phyloP scores from a whole-genome alignment of 1,139 yeast species.

The Diutina pseudorugosa region DNA sequence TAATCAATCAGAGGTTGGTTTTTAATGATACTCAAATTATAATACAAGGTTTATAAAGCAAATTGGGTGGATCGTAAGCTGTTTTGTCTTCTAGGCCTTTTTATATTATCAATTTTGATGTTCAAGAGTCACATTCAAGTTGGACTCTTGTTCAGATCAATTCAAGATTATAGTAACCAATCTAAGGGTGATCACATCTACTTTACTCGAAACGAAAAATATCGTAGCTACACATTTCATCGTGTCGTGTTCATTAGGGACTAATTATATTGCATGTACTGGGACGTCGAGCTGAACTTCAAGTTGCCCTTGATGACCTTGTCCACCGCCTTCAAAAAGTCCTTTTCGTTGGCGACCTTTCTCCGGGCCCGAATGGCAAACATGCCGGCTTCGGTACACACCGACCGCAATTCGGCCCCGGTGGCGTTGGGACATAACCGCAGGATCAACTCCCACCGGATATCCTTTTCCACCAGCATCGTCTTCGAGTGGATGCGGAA shows the following conservation, averaged over 20 bases:
- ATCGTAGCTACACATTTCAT: background rate
- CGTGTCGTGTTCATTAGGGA: background rate
- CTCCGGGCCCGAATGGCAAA: conserved; percentile 97
- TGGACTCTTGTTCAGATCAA: too few species aligned
- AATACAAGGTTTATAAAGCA: too few species aligned
- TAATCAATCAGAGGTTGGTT: background rate
- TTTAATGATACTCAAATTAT: background rate
- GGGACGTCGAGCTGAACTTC: conserved; percentile 93
- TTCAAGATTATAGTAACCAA: too few species aligned
- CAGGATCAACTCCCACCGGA: conserved; percentile 96
- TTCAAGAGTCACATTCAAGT: too few species aligned
- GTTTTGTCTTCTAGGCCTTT: too few species aligned
- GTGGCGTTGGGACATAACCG: conserved; percentile 96
- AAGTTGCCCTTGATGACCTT: conserved; percentile 97
- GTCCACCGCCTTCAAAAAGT: conserved; percentile 92
- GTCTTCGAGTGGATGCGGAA: conserved; percentile 94
- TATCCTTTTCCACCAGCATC: conserved; percentile 94
- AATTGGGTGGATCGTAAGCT: too few species aligned
- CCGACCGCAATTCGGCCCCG: conserved; percentile 82
- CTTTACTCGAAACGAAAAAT: too few species aligned
- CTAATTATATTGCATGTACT: conserved; percentile 93
- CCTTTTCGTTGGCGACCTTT: conserved; percentile 96
- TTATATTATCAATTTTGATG: too few species aligned
- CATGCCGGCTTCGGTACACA: conserved; percentile 98
- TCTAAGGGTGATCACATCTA: too few species aligned